Conservation (phyloP, 805 yeast genomes). For the Groenewaldozyma tartarivorans region DNA sequence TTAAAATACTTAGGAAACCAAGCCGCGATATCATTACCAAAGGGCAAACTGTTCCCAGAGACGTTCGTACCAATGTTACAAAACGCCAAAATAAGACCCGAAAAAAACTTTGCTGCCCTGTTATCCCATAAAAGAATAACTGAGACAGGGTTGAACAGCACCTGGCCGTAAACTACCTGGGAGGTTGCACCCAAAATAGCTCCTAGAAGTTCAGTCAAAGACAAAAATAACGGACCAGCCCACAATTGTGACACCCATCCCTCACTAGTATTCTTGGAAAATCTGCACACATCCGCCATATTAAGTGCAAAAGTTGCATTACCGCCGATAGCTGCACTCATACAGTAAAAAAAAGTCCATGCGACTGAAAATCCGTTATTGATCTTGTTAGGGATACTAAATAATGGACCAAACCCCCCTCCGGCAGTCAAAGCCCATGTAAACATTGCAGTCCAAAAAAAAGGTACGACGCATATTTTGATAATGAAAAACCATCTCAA, state of each 20-base stretch:
- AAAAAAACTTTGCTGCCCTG: slow-evolving; percentile 34
- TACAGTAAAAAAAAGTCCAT: slow-evolving; percentile 36
- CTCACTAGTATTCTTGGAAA: slow-evolving; percentile 27
- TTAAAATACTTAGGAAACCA: slow-evolving; percentile 38
- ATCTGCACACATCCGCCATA: slow-evolving; percentile 42
- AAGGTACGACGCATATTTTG: slow-evolving; percentile 35
- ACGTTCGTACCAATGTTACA: slow-evolving; percentile 39
- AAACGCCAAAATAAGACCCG: slow-evolving; percentile 30
- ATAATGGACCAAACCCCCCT: slow-evolving; percentile 35
- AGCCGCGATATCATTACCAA: slow-evolving; percentile 41
- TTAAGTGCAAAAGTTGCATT: slow-evolving; percentile 40
- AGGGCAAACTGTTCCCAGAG: slow-evolving; percentile 39
- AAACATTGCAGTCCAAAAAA: slow-evolving; percentile 36
- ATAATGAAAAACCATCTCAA: slow-evolving; percentile 37
- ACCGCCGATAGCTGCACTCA: slow-evolving; percentile 38
- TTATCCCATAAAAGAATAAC: slow-evolving; percentile 30
- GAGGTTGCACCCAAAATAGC: slow-evolving; percentile 38
- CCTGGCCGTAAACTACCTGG: slow-evolving; percentile 30
- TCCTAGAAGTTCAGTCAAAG: slow-evolving; percentile 38
- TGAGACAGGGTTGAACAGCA: slow-evolving; percentile 37
- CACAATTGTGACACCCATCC: slow-evolving; percentile 15
- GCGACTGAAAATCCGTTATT: slow-evolving; percentile 32
- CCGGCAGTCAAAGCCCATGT: slow-evolving; percentile 39
- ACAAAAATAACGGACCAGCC: slow-evolving; percentile 35
- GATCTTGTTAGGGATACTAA: slow-evolving; percentile 26